Base-by-base conservation (phyloP, 2,329 filamentous ascomycete species). In the Calonectria naviculata region DNA sequence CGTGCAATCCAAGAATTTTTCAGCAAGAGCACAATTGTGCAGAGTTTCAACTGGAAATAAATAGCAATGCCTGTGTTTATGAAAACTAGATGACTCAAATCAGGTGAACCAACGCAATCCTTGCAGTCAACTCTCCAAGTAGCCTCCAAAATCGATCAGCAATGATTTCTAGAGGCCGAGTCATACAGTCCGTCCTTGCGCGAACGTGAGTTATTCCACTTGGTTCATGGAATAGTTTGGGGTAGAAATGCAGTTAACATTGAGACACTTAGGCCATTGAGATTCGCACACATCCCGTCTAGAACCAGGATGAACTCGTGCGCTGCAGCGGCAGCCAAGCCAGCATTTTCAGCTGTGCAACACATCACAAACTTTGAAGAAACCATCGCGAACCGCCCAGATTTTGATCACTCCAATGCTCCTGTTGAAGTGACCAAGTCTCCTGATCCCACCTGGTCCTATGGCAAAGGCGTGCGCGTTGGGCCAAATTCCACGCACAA, bases 381-480 rank as follows among this genome's bases (percentile, higher is more conserved):
- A 9, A 77, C n/a, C 8, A 70, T 74, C 56, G 73, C 78, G 26
- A 64, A 54, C n/a, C 72, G 79, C 0, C 77, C 75, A 0, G 71
- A 73, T 3, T 81, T 80, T 61, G 78, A 80, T 29, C 74, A 75
- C 12, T 74, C 72, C 0, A 65, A 63, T 26, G 42, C 63, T 2
- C 67, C 74, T 6, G 76, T 81, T 3, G 63, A 72, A 28, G 67
- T 80, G 21, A 81, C 79, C 0, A 81, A 81, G 29, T 78, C 78
- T 0, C 79, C 79, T 17, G 83, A 86, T n/a, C 85, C 89, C 2
- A 71, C 80, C 19, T 90, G 89, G 89, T 85, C 84, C 28, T 82
- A 84, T 19, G 88, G 83, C 6, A 71, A 77, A 12, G 82, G 81
- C 12, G 79, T 80, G 19, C 73, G 67, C 49, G 78, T 46, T 81